Conservation (phyloP, 2,329 filamentous ascomycete species). For the Coleophoma crateriformis region DNA sequence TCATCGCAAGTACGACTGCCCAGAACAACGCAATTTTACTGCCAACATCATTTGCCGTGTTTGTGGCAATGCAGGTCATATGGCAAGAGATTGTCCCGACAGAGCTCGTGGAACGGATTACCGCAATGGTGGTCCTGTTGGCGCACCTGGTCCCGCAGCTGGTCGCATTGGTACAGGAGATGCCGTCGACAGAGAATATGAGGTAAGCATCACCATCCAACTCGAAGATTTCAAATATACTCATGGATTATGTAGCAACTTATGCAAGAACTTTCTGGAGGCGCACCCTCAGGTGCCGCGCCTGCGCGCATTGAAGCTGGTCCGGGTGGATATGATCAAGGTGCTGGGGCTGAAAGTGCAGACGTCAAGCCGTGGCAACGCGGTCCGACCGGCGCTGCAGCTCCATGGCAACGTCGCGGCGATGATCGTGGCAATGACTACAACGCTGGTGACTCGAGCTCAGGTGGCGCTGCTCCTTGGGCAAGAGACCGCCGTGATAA, state of each 20-base stretch:
- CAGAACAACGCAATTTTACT: slow-evolving; percentile 97
- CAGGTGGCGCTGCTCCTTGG: slow-evolving; percentile 51
- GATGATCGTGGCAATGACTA: slow-evolving; percentile 35
- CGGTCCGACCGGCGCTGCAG: slow-evolving; percentile 75
- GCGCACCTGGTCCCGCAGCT: slow-evolving; percentile 43
- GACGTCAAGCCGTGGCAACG: slow-evolving; percentile 84
- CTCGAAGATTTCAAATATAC: no score
- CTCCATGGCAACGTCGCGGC: slow-evolving; percentile 62
- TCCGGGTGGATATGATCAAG: slow-evolving; percentile 56
- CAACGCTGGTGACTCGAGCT: slow-evolving; percentile 24
- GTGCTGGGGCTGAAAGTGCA: slow-evolving; percentile 34
- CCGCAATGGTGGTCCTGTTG: slow-evolving; percentile 66
- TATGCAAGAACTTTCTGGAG: slow-evolving; percentile 92
- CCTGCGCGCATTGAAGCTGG: slow-evolving; percentile 84
- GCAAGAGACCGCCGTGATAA: slow-evolving; percentile 48
- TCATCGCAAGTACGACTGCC: slow-evolving; percentile 97
- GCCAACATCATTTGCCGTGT: slow-evolving; percentile 98
- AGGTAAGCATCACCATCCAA: slow-evolving; percentile 52
- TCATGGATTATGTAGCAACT: slow-evolving; percentile 60
- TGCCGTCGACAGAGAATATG: slow-evolving; percentile 88
- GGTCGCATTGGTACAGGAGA: slow-evolving; percentile 70
- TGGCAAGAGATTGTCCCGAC: slow-evolving; percentile 98
- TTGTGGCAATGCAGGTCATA: slow-evolving; percentile 95
- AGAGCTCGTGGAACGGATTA: slow-evolving; percentile 75
- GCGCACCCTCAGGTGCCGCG: slow-evolving; percentile 51